A percentile compares a stretch with the other conserved stretches of the same genome.
These are phyloP conservation scores for Phytophthora megakarya DNA, from an alignment of 352 stramenopile species.

Conservation along the genomic window DNA sequence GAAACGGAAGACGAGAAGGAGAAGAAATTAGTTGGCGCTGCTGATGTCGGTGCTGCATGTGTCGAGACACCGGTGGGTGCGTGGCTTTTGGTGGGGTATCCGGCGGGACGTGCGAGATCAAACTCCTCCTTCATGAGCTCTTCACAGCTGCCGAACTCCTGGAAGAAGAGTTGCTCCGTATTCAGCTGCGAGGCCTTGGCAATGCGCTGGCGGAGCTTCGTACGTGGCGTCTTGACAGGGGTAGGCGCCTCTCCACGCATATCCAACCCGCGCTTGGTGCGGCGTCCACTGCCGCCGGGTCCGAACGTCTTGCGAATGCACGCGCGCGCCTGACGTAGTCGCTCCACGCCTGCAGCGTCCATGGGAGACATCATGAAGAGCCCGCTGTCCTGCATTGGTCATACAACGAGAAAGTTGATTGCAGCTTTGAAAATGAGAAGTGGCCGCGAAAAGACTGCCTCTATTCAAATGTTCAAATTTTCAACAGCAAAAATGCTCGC, in stretches of 20 bases:
- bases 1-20: slow-evolving; percentile 11
- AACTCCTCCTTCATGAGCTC: slow-evolving; percentile 48
- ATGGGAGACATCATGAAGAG: slow-evolving; percentile 57
- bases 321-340: slow-evolving; percentile 44
- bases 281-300: slow-evolving; percentile 18
- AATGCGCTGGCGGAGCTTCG: slow-evolving; percentile 59
- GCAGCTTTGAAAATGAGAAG: too few relatives aligned
- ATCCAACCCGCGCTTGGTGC: slow-evolving; percentile 29
- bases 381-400: slow-evolving; percentile 27
- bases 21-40: slow-evolving; percentile 21
- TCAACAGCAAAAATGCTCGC: too few relatives aligned
- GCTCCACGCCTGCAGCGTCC: slow-evolving; percentile 43
- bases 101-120: slow-evolving; percentile 39
- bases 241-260: slow-evolving; percentile 17
- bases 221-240: slow-evolving; percentile 33
- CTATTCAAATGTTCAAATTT: slow-evolving; percentile 46
- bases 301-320: slow-evolving; percentile 54
- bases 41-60: slow-evolving; percentile 1
- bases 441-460: slow-evolving; percentile 1
- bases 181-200: slow-evolving; percentile 46
- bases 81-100: slow-evolving; percentile 11
- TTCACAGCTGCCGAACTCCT: slow-evolving; percentile 63
- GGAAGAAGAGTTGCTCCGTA: slow-evolving; percentile 67
- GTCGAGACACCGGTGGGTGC: not conserved
- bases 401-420: not conserved